Conservation (phyloP, 2,329 filamentous ascomycete species). For the Diaporthe citrichinensis region DNA sequence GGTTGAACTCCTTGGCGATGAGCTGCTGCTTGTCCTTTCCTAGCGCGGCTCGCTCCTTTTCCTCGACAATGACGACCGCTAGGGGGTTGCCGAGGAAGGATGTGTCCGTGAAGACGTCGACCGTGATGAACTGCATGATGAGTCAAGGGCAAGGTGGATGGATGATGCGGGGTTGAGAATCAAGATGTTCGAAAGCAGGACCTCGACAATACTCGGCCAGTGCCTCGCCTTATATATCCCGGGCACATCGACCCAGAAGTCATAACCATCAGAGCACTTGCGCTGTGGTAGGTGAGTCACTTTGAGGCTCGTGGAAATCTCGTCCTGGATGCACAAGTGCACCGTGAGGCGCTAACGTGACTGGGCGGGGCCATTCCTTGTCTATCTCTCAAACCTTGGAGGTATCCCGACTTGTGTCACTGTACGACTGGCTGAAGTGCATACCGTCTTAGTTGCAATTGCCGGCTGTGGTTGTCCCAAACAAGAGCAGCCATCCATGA, state of each 20-base stretch:
- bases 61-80: slow-evolving; percentile 69
- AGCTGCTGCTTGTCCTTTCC: slow-evolving; percentile 68
- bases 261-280: neutral
- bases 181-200: neutral
- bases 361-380: slow-evolving; percentile 20
- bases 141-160: neutral
- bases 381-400: slow-evolving; percentile 26
- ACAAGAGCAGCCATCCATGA: neutral
- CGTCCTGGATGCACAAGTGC: slow-evolving; percentile 25
- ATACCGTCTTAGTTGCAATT: neutral
- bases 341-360: slow-evolving; percentile 29
- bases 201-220: neutral
- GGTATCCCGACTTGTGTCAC: slow-evolving; percentile 24
- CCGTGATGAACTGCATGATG: slow-evolving; percentile 63
- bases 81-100: slow-evolving; percentile 72
- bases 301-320: neutral
- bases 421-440: slow-evolving; percentile 23
- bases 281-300: slow-evolving; percentile 21
- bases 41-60: slow-evolving; percentile 54
- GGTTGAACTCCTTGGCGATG: slow-evolving; percentile 74
- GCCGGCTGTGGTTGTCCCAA: neutral
- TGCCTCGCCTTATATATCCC: neutral
- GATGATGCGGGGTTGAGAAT: neutral
- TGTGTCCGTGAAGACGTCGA: slow-evolving; percentile 70
- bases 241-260: neutral